Evolutionary conservation across 2,329 filamentous ascomycete genomes (phyloP).

Genomic region (Ceratocystis smalleyi): DNA sequence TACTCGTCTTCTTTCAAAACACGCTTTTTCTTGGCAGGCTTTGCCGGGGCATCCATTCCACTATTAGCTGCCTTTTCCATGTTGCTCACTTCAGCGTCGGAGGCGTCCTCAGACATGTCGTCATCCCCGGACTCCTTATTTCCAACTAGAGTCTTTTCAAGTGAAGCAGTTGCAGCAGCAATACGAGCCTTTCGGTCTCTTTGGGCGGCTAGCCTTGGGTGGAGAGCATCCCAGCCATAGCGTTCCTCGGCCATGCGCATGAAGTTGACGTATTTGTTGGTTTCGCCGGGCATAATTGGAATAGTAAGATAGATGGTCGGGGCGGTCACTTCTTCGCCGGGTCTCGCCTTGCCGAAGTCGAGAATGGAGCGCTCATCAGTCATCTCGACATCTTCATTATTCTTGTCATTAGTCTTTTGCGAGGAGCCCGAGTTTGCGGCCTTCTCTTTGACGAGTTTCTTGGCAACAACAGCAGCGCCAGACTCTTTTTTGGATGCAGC

Average conservation of each 20-base stretch:
- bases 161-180: slow-evolving; percentile 68
- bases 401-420: slow-evolving; percentile 37
- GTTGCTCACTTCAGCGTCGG: slow-evolving; percentile 65
- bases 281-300: slow-evolving; percentile 55
- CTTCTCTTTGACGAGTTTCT: slow-evolving; percentile 19
- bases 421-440: slow-evolving; percentile 31
- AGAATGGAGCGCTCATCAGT: slow-evolving; percentile 38
- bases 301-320: slow-evolving; percentile 77
- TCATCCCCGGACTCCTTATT: slow-evolving; percentile 30
- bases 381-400: slow-evolving; percentile 33
- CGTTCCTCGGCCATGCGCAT: slow-evolving; percentile 83
- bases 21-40: slow-evolving; percentile 60
- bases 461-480: slow-evolving; percentile 22
- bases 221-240: slow-evolving; percentile 86
- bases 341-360: slow-evolving; percentile 44
- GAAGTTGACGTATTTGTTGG: slow-evolving; percentile 89
- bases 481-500: slow-evolving; percentile 35
- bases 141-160: slow-evolving; percentile 59
- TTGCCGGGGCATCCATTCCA: slow-evolving; percentile 31
- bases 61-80: slow-evolving; percentile 50
- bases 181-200: slow-evolving; percentile 77
- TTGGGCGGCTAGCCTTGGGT: slow-evolving; percentile 78
- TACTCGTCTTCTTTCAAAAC: slow-evolving; percentile 71
- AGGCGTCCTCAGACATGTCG: slow-evolving; percentile 69
- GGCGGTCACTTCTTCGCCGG: slow-evolving; percentile 42